These are phyloP conservation scores for Trichoderma afroharzianum DNA, from an alignment of 2,329 filamentous ascomycete species.

Conservation along the genomic window DNA sequence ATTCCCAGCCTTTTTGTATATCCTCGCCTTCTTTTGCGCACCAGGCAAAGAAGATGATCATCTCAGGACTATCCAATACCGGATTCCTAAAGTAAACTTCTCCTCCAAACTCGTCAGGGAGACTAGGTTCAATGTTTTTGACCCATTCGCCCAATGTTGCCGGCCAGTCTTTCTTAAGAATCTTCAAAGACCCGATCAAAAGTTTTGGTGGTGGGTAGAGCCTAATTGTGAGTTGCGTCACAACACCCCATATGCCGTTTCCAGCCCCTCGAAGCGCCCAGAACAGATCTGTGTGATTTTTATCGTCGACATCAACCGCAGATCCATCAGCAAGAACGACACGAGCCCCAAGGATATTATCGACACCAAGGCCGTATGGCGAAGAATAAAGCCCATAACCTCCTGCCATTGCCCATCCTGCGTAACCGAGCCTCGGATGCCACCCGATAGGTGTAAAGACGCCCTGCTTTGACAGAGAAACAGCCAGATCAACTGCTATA, in stretches of 20 bases:
- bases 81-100: slow-evolving; percentile 1
- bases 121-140: background rate
- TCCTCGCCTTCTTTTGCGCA: background rate
- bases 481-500: background rate
- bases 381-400: slow-evolving; percentile 6
- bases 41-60: background rate
- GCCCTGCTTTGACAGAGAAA: background rate
- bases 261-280: slow-evolving; percentile 30
- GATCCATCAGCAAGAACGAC: background rate
- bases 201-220: slow-evolving; percentile 21
- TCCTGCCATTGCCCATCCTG: background rate
- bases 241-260: slow-evolving; percentile 25
- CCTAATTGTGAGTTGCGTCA: slow-evolving; percentile 28
- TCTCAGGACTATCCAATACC: background rate
- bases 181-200: background rate
- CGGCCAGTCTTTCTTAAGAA: background rate
- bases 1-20: background rate
- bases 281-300: slow-evolving; percentile 23
- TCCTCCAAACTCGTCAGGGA: background rate
- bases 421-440: background rate
- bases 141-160: background rate
- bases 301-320: background rate
- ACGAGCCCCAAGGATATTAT: background rate
- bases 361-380: background rate
- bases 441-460: background rate